Conservation (phyloP, 768 basidiomycete genomes). For the Lentinula boryana region DNA sequence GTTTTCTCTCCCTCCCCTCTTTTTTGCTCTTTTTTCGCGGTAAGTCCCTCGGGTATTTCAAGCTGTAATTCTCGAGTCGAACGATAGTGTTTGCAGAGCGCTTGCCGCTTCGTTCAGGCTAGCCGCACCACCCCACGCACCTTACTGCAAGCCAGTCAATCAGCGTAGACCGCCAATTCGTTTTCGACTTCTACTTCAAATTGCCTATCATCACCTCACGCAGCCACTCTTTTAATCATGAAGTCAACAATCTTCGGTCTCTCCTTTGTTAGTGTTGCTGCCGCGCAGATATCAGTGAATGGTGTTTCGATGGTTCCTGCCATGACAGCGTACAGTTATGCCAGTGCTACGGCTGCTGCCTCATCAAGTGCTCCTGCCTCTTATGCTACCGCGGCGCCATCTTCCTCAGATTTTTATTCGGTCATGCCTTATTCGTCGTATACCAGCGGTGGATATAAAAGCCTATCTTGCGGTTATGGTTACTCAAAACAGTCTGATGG, state of each 20-base stretch:
- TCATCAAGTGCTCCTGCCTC: slow-evolving; percentile 18
- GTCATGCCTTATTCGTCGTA: slow-evolving; percentile 58
- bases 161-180: slow-evolving; percentile 67
- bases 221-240: slow-evolving; percentile 50
- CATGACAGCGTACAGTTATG: slow-evolving; percentile 14
- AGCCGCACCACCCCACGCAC: slow-evolving; percentile 24
- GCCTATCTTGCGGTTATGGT: slow-evolving; percentile 67
- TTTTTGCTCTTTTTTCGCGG: slow-evolving; percentile 36
- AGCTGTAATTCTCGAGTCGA: background rate
- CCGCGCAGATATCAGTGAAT: slow-evolving; percentile 48
- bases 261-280: slow-evolving; percentile 50
- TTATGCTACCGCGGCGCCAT: slow-evolving; percentile 25
- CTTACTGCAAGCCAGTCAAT: slow-evolving; percentile 64
- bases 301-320: slow-evolving; percentile 36
- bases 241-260: slow-evolving; percentile 56
- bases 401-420: slow-evolving; percentile 35
- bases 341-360: slow-evolving; percentile 14
- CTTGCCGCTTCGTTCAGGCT: slow-evolving; percentile 40
- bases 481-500: slow-evolving; percentile 51
- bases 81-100: slow-evolving; percentile 24
- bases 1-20: slow-evolving; percentile 26
- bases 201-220: slow-evolving; percentile 31
- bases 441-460: slow-evolving; percentile 57
- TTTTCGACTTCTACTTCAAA: slow-evolving; percentile 27
- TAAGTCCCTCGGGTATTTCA: slow-evolving; percentile 21